Evolutionary conservation across 2,329 filamentous ascomycete species (phyloP).

Genomic region (Aspergillus tubingensis): DNA sequence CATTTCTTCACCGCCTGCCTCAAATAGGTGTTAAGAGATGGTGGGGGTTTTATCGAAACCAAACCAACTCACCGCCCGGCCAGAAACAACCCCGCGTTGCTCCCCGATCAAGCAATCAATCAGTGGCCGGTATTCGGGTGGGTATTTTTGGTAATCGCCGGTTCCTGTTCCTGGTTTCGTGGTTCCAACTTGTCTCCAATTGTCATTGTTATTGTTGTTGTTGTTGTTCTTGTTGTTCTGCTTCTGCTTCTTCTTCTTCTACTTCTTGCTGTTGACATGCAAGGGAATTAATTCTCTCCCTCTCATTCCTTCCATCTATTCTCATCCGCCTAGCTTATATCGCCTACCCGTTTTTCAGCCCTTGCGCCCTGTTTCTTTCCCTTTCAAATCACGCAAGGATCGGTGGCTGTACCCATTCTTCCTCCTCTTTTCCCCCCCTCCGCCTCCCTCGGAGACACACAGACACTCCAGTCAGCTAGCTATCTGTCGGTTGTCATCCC

Average conservation of each 20-base stretch:
- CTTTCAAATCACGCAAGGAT: background rate
- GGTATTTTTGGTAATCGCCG: slow-evolving; percentile 16
- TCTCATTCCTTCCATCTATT: background rate
- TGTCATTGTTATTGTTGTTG: slow-evolving; percentile 10
- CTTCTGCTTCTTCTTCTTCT: no score
- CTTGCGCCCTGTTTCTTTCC: background rate
- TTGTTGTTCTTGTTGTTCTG: slow-evolving; percentile 9
- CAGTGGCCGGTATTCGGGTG: no score
- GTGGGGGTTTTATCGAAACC: slow-evolving; percentile 1
- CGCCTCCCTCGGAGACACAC: background rate
- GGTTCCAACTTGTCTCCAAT: slow-evolving; percentile 2
- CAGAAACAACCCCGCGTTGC: slow-evolving; percentile 35
- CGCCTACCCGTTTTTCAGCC: background rate
- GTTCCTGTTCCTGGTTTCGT: background rate
- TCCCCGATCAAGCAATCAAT: background rate
- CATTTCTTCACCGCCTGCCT: slow-evolving; percentile 16
- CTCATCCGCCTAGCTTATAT: background rate
- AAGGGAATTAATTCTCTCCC: slow-evolving; percentile 21
- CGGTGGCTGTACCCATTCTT: background rate
- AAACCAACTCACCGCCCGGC: slow-evolving; percentile 29
- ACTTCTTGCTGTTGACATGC: background rate
- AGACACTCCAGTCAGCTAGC: slow-evolving; percentile 1
- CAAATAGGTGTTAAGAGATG: background rate
- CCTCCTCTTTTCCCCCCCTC: slow-evolving; percentile 5
- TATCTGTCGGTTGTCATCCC: slow-evolving; percentile 15